These are phyloP conservation scores for Benincasa hispida DNA, from an alignment of 306 rosid species.

Conservation along the genomic window DNA sequence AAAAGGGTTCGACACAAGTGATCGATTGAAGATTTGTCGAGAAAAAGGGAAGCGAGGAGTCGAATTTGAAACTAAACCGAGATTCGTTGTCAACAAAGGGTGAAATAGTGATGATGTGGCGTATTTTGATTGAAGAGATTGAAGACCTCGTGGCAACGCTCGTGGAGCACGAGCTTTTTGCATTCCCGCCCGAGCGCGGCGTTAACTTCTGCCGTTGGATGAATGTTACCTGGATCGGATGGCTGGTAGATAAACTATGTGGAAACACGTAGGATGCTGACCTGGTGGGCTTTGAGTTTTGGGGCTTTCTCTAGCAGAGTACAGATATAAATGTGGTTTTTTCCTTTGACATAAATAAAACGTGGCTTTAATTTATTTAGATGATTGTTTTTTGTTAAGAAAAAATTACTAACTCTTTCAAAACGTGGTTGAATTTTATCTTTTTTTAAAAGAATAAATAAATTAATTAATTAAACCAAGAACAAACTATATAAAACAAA, in stretches of 20 bases:
- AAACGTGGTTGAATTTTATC: no score
- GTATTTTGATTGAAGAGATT: neutral
- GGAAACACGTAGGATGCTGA: conserved; percentile 3
- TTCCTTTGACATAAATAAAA: no score
- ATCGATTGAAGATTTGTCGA: neutral
- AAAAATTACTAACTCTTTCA: no score
- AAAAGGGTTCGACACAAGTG: neutral
- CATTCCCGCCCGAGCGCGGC: conserved; percentile 3
- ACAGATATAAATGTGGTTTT: no score
- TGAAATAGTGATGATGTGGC: neutral
- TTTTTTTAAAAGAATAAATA: no score
- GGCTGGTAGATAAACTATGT: neutral
- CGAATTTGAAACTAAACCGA: neutral
- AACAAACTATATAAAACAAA: no score
- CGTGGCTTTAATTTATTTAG: no score
- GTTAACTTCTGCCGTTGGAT: neutral
- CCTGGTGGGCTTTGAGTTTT: neutral
- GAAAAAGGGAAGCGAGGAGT: neutral
- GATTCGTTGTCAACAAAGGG: neutral
- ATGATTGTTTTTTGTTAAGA: no score
- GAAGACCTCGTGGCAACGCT: neutral
- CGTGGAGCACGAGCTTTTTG: neutral
- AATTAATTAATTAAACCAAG: no score
- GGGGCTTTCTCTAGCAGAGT: neutral
- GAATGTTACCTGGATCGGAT: neutral